These are phyloP conservation scores for Rhodomyrtus tomentosa DNA, from an alignment of 345 rosid species.

Conservation along the genomic window DNA sequence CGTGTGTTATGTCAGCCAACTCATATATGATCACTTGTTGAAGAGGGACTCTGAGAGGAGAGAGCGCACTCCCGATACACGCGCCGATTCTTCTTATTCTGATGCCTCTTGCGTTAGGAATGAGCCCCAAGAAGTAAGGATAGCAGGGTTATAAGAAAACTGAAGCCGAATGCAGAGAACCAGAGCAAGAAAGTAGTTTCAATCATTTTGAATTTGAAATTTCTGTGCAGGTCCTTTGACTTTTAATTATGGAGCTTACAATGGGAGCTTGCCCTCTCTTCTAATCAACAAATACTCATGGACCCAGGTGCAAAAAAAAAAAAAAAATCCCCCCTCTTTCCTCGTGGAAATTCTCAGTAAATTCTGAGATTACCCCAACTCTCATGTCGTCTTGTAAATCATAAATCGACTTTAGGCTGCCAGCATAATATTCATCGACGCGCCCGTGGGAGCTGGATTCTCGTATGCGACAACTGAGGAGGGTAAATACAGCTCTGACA, in stretches of 20 bases:
- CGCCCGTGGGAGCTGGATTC: slow-evolving; percentile 28
- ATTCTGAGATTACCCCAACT: background rate
- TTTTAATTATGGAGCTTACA: slow-evolving; percentile 4
- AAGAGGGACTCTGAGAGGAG: background rate
- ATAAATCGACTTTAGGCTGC: slow-evolving; percentile 13
- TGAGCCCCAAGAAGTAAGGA: background rate
- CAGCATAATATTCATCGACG: slow-evolving; percentile 25
- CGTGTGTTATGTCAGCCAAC: background rate
- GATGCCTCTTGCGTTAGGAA: background rate
- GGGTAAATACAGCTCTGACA: slow-evolving; percentile 6
- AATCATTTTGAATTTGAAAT: background rate
- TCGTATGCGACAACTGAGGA: slow-evolving; percentile 10
- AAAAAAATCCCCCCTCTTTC: background rate
- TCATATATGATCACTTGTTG: background rate
- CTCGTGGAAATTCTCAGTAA: background rate
- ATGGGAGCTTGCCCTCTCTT: slow-evolving; percentile 16
- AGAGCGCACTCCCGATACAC: background rate
- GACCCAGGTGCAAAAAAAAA: slow-evolving; percentile 17
- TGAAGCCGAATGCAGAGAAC: background rate
- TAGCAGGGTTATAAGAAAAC: background rate
- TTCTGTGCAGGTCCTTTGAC: slow-evolving; percentile 18
- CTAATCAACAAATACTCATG: slow-evolving; percentile 13
- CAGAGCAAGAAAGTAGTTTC: background rate
- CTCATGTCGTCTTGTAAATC: background rate
- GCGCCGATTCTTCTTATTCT: background rate